Base-by-base conservation (phyloP, 805 yeast species). In the Lachancea sp. region DNA sequence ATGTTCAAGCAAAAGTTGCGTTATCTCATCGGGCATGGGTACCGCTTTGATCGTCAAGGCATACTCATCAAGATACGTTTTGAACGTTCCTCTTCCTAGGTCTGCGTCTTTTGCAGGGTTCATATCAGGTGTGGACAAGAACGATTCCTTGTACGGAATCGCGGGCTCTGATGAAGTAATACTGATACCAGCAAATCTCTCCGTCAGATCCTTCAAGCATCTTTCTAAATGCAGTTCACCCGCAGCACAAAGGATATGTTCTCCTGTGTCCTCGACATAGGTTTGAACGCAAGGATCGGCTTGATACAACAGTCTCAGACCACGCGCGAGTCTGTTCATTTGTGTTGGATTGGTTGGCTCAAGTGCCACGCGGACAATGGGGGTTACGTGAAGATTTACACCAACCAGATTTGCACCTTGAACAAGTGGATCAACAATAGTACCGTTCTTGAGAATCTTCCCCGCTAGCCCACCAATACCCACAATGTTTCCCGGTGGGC, bases 171-270 rank as follows among this genome's bases (percentile, higher is more conserved):
- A 91, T 27, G 82, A 78, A 3, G 84, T 78, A 10, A 93, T 81
- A 41, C 88, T 96, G 54, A 89, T 78, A 11, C 90, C 89, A 0
- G 98, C 97, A 73, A 89, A 93, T 54, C 98, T 72, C 56, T 87
- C 96, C 44, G 77, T 79, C 57, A 93, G 68, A 66, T 93, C 99
- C 58, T 88, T 89, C 53, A 93, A 64, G 65, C 99, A 93, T 59
- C 99, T 77, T 59, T 93, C 99, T 35, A 93, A 71, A 69, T 93
- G 99, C 50, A 93, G 71, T 65, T 93, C 99, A 41, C 99, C 99
- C 9, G 99, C 96, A 9, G 95, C 90, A 37, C 95, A 87, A 54
- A 93, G 70, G 52, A 93, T 89, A 54, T 86, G 85, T 65, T 93
- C 99, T 46, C 99, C 99, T 8, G 82, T 79, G 47, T 87, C 96